Base-by-base conservation (phyloP, 495 filamentous ascomycete species). In the Letharia columbiana region DNA sequence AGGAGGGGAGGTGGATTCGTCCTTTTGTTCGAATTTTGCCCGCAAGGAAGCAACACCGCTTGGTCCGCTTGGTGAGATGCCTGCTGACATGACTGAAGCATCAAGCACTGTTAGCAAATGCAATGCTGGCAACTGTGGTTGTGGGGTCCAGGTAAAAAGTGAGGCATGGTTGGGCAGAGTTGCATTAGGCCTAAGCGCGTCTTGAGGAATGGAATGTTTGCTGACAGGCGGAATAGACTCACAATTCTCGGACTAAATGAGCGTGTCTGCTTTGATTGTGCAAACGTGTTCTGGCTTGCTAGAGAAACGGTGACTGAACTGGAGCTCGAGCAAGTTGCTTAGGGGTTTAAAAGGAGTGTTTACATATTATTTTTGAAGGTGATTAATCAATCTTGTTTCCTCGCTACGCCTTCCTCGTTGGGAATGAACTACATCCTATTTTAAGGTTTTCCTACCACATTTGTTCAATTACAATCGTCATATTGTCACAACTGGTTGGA, bases 21-120 rank as follows among this genome's bases (percentile, higher is more conserved):
- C 75, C 62, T 78, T 82, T 49, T 82, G 81, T 80, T 96, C 92
- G 74, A 96, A 96, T 81, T 90, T 91, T 71, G 92, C 92, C 64
- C 91, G 84, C 66, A 96, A 84, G 78, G 88, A 91, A 74, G 83
- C 80, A 67, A 89, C 83, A 57, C 84, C 85, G 60, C 80, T 79
- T 60, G 77, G 77, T 67, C 84, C 85, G 60, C 80, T 79, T 60
- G 77, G 77, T 67, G 79, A 75, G 50, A 20, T 54, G 15, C 76
- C 77, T 44, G 77, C 75, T 63, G 80, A 75, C 83, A 86, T 86
- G 73, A 75, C 76, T 77, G 69, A 65, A 45, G 13, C 23, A 67
- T 67, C 23, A 64, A 37, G 44, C 28, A 49, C 17, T 23, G 41
- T 68, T 61, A 68, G 66, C 62, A 64, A 61, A 60, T 52, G 61